These are phyloP conservation scores for Peziza echinospora DNA, from an alignment of 495 filamentous ascomycete genomes.

Conservation along the genomic window DNA sequence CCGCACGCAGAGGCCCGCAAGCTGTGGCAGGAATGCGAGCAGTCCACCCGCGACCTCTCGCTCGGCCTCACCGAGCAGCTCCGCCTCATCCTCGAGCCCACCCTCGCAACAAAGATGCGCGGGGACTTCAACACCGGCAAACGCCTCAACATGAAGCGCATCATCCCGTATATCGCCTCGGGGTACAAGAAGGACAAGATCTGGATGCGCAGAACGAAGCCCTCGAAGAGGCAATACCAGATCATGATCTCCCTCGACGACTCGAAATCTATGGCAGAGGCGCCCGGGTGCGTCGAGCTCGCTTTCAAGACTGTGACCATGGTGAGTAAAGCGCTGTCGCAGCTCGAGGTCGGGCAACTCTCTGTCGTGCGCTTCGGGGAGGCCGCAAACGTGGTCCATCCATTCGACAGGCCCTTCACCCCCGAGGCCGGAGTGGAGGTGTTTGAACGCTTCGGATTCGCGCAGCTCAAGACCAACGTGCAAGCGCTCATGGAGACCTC, in stretches of 20 bases:
- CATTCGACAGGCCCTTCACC: constrained; percentile 63
- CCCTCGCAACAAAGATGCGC: constrained; percentile 83
- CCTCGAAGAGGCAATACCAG: constrained; percentile 83
- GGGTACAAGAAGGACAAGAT: constrained; percentile 98
- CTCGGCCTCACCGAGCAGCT: constrained; percentile 79
- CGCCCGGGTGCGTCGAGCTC: constrained; percentile 30
- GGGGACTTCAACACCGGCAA: constrained; percentile 96
- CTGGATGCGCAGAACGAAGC: constrained; percentile 87
- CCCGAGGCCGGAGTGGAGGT: constrained; percentile 61
- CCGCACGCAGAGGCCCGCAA: constrained; percentile 41
- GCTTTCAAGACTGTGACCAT: constrained; percentile 86
- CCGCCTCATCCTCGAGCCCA: constrained; percentile 82
- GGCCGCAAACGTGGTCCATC: constrained; percentile 67
- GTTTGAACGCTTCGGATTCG: constrained; percentile 68
- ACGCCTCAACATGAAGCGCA: constrained; percentile 93
- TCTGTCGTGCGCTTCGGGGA: constrained; percentile 78
- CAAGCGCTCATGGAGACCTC: constrained; percentile 50
- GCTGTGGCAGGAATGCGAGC: constrained; percentile 71
- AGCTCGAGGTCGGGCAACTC: constrained; percentile 84
- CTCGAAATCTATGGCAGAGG: constrained; percentile 63
- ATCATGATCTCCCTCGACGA: constrained; percentile 96
- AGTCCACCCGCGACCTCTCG: constrained; percentile 62
- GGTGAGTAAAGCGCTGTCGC: constrained; percentile 58
- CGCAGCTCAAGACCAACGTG: constrained; percentile 68
- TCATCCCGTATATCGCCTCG: constrained; percentile 95